Evolutionary conservation across 306 rosid genomes (phyloP).

Genomic region (Mimosa bimucronata): DNA sequence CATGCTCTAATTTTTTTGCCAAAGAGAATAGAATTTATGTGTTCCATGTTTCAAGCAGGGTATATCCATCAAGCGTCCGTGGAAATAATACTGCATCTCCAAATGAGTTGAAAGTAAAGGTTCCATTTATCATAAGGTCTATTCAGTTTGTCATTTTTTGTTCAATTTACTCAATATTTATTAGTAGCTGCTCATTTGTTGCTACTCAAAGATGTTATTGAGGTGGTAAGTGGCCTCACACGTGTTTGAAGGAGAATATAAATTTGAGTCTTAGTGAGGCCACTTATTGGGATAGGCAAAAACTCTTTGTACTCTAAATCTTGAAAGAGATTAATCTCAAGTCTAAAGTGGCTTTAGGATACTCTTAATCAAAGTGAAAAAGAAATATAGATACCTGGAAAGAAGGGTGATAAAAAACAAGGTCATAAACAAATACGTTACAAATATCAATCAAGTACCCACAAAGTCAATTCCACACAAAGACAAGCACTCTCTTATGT

Average conservation of each 20-base stretch:
- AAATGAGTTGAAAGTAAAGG: background rate
- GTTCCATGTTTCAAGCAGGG: background rate
- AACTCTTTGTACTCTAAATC: too few species aligned
- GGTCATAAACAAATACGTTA: background rate
- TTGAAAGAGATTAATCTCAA: too few species aligned
- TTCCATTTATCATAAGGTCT: background rate
- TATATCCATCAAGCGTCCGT: background rate
- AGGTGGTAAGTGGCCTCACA: too few species aligned
- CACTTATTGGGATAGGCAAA: too few species aligned
- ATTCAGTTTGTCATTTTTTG: background rate
- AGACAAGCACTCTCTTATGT: background rate
- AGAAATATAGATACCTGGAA: background rate
- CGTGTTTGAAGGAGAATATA: too few species aligned
- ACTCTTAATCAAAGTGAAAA: background rate
- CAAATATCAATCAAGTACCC: conserved; percentile 7
- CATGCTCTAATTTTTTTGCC: background rate
- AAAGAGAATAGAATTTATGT: background rate
- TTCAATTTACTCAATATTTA: background rate
- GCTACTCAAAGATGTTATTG: too few species aligned
- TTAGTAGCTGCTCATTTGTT: background rate
- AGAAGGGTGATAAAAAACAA: background rate
- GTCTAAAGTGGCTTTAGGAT: too few species aligned
- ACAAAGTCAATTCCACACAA: conserved; percentile 11
- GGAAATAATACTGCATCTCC: background rate
- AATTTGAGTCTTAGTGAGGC: too few species aligned